Base-by-base conservation (phyloP, 495 filamentous ascomycete genomes). In the Aspergillus cavernicola region DNA sequence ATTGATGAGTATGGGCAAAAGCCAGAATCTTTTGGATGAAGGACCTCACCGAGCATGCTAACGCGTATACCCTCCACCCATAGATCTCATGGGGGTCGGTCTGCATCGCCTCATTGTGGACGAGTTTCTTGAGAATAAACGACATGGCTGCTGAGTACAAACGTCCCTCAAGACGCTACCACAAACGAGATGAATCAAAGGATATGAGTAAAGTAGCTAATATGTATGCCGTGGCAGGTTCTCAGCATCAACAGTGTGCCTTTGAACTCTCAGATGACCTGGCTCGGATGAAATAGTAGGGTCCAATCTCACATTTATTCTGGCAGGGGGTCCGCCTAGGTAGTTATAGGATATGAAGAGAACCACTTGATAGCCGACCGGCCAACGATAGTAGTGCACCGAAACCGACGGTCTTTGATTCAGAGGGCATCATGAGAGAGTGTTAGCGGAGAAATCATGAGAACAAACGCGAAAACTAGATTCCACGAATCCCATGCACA, bases 91-190 rank as follows among this genome's bases (percentile, higher is more conserved):
- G 77, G 10, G 87, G 86, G 60, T 87, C 86, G 39, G 68, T 71
- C 68, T 79, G 85, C 83, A 89, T 89, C 37, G 87, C 83, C 55
- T 89, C 85, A 81, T 91, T 91, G 67, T 81, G 81, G 56, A 89
- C 83, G 60, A 91, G 81, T 55, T 78, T 82, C 55, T 71, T 77
- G 28, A 89, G 67, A 45, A 89, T 26, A 53, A 63, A 62, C 46
- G 69, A 65, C 67, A 72, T 72, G n/a, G 39, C 62, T 52, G 36
- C 22, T 15, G 16, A 1, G 18, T 43, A 18, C 29, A 13, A 13
- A 19, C 18, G 23, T 33, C 22, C 22, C 2, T 45, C 4, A 26
- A 15, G 22, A 29, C 19, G 42, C 20, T 15, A 50, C 16, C 47
- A 28, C 33, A 50, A 36, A 11, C 24, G 1, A 38, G 12, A 37